Percentiles rank a stretch among this genome's conserved stretches.
These are phyloP conservation scores for Podospora pseudopauciseta DNA, from an alignment of 495 filamentous ascomycete species.

Conservation along the genomic window DNA sequence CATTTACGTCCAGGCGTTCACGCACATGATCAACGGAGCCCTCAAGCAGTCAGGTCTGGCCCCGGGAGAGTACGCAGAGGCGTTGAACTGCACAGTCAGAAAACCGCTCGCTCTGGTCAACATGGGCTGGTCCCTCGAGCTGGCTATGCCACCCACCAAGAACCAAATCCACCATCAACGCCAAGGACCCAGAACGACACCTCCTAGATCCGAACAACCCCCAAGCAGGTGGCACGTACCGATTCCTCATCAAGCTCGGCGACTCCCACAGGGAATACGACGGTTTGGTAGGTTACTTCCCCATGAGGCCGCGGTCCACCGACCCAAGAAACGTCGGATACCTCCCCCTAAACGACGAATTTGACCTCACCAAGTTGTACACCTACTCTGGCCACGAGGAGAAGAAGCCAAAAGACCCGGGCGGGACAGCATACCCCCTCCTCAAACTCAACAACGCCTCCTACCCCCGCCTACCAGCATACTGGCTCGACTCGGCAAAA, in stretches of 20 bases:
- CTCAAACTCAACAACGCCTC: not conserved
- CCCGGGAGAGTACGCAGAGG: conserved; percentile 39
- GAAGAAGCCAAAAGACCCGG: too few species aligned
- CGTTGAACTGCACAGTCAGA: conserved; percentile 39
- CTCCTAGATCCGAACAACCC: not conserved
- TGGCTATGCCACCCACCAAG: conserved; percentile 23
- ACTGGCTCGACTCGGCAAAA: not conserved
- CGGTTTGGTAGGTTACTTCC: conserved; percentile 46
- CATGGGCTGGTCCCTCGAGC: conserved; percentile 45
- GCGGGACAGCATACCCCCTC: not conserved
- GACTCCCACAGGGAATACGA: conserved; percentile 37
- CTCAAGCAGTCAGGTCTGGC: conserved; percentile 21
- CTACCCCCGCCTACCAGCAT: not conserved
- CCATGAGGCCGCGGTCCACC: not conserved
- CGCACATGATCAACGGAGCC: conserved; percentile 35
- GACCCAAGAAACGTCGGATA: not conserved
- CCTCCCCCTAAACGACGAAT: not conserved
- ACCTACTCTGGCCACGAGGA: not conserved
- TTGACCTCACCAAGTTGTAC: not conserved
- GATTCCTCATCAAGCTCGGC: conserved; percentile 43
- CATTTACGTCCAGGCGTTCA: conserved; percentile 38
- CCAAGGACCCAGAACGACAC: not conserved
- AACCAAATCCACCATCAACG: conserved; percentile 16
- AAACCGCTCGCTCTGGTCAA: conserved; percentile 49
- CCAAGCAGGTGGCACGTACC: conserved; percentile 20